Percentiles rank a stretch among this genome's conserved stretches.
These are phyloP conservation scores for Cryptosporidium parvum DNA, from an alignment of 169 alveolate genomes.

Conservation along the genomic window DNA sequence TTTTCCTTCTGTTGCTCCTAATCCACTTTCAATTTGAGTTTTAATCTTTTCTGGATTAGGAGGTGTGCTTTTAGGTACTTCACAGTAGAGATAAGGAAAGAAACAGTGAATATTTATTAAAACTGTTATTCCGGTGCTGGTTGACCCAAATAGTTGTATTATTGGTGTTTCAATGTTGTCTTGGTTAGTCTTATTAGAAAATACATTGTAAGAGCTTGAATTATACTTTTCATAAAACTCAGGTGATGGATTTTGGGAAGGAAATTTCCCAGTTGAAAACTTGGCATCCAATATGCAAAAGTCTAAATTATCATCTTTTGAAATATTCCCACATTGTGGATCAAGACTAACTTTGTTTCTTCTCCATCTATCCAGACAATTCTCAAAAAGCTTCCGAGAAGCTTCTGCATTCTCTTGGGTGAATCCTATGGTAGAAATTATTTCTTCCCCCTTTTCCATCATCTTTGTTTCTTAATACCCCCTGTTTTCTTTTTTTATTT, in stretches of 20 bases:
- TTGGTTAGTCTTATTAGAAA: neutral
- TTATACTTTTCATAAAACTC: conserved; percentile 17
- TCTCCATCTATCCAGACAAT: conserved; percentile 43
- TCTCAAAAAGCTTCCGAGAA: conserved; percentile 1
- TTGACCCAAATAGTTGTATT: conserved; percentile 56
- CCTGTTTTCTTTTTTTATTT: neutral
- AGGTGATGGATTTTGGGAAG: neutral
- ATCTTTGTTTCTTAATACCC: neutral
- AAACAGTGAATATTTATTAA: conserved; percentile 54
- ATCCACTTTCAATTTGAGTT: conserved; percentile 17
- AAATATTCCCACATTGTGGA: neutral
- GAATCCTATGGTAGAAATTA: conserved; percentile 25
- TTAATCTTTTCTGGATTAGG: conserved; percentile 11
- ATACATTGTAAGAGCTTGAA: neutral
- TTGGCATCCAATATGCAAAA: conserved; percentile 67
- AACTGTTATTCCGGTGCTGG: conserved; percentile 29
- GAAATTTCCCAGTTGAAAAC: conserved; percentile 47
- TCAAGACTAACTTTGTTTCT: neutral
- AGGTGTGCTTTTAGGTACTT: conserved; percentile 25
- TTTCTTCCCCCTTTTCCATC: neutral
- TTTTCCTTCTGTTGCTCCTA: conserved; percentile 4
- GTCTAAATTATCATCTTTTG: neutral
- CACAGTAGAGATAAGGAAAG: conserved; percentile 66
- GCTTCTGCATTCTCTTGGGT: neutral
- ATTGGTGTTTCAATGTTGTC: conserved; percentile 34